Conservation (phyloP, 257 asterid genomes). For the Hygrophila difformis region DNA sequence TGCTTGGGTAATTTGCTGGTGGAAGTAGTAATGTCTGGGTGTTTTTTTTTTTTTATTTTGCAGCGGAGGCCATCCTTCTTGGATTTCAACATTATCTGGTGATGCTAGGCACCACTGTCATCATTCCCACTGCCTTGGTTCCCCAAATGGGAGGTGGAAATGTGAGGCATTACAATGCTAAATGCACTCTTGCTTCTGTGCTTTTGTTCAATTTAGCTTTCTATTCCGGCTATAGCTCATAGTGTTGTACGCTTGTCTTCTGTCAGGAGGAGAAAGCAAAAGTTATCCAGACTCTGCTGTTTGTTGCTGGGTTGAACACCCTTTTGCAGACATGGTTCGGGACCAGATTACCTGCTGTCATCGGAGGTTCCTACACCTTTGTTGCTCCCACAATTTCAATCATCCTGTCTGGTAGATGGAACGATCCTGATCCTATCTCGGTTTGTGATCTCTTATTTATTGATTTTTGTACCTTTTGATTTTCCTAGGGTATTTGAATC, state of each 20-base stretch:
- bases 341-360: conserved; percentile 82
- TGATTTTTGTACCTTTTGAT: background rate
- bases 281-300: conserved; percentile 78
- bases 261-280: conserved; percentile 82
- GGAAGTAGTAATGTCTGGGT: background rate
- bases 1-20: too few species aligned
- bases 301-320: conserved; percentile 83
- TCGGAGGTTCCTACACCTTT: conserved; percentile 89
- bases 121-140: conserved; percentile 85
- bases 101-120: conserved; percentile 81
- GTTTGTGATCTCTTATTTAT: conserved; percentile 31
- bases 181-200: conserved; percentile 1
- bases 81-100: conserved; percentile 91
- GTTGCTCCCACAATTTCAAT: conserved; percentile 89
- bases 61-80: conserved; percentile 93
- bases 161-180: conserved; percentile 35
- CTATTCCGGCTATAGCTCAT: background rate
- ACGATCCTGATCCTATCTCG: conserved; percentile 65
- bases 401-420: conserved; percentile 89
- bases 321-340: conserved; percentile 76
- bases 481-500: background rate
- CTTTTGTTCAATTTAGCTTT: background rate
- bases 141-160: conserved; percentile 99
- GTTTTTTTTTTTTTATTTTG: too few species aligned
- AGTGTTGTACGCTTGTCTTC: background rate